Percentiles rank a stretch among this genome's conserved stretches.
Conservation (phyloP, 345 rosid genomes). For the Dipteronia sinensis region DNA sequence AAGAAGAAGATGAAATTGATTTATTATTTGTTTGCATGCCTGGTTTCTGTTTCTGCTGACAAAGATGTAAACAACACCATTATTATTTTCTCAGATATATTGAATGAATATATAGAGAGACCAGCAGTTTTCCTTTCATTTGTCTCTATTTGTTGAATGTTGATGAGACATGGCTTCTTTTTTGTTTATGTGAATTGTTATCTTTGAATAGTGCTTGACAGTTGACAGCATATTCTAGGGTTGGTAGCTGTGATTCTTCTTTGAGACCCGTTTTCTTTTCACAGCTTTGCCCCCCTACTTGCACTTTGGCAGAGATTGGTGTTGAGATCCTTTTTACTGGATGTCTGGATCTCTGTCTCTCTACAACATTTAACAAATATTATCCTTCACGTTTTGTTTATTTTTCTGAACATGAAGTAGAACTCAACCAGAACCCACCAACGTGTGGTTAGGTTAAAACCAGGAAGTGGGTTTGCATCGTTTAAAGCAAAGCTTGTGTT, state of each 20-base stretch:
- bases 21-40: not conserved
- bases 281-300: not conserved
- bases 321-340: not conserved
- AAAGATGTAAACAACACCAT: conserved; percentile 22
- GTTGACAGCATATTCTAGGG: conserved; percentile 13
- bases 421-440: conserved; percentile 10
- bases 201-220: conserved; percentile 25
- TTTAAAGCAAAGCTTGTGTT: conserved; percentile 27
- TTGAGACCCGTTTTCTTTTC: not conserved
- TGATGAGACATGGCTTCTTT: too few species aligned
- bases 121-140: conserved; percentile 5
- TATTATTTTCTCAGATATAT: not conserved
- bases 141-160: not conserved
- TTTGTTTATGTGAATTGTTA: not conserved
- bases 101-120: conserved; percentile 13
- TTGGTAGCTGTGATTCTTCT: conserved; percentile 5
- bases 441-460: conserved; percentile 20
- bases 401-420: conserved; percentile 7
- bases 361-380: not conserved
- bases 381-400: too few species aligned
- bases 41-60: conserved; percentile 18
- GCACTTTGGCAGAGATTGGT: not conserved
- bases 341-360: conserved; percentile 21
- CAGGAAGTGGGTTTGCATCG: conserved; percentile 20
- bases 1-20: not conserved